Evolutionary conservation across 176 grass and related monocot species (phyloP).

Genomic region (Calamus simplicifolius): DNA sequence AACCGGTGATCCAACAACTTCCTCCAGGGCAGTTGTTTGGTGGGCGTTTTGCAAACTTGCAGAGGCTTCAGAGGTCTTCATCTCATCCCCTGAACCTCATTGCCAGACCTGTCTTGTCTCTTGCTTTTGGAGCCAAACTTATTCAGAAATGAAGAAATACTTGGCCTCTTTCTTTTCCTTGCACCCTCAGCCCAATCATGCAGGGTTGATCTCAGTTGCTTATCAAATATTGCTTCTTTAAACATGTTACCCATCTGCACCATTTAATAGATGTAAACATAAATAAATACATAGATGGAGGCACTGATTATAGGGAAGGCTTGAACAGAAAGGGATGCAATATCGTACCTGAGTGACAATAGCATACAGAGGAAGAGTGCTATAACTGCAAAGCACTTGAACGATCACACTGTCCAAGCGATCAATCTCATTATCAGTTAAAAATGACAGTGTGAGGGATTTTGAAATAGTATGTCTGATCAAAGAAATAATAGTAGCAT

Average conservation of each 20-base stretch:
- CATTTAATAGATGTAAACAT: too few species aligned
- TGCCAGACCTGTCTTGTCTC: neutral
- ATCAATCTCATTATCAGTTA: constrained; percentile 1
- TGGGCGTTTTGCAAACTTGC: too few species aligned
- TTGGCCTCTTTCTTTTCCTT: constrained; percentile 4
- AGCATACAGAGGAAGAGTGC: constrained; percentile 68
- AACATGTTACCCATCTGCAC: constrained; percentile 25
- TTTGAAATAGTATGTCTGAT: too few species aligned
- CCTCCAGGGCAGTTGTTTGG: too few species aligned
- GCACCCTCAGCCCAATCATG: constrained; percentile 11
- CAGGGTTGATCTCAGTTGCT: neutral
- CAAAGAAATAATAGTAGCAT: too few species aligned
- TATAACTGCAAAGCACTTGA: constrained; percentile 76
- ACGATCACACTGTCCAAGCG: constrained; percentile 38
- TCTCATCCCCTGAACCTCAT: neutral
- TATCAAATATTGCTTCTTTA: constrained; percentile 13
- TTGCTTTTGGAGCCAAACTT: neutral
- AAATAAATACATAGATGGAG: too few species aligned
- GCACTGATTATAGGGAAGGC: too few species aligned
- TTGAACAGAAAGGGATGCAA: neutral
- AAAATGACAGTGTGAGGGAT: too few species aligned
- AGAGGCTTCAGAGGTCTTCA: neutral
- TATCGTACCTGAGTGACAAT: constrained; percentile 53
- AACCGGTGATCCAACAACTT: too few species aligned
- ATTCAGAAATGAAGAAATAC: neutral